Conservation (phyloP, 1,139 yeast genomes). For the Saccharomyces pastorianus region DNA sequence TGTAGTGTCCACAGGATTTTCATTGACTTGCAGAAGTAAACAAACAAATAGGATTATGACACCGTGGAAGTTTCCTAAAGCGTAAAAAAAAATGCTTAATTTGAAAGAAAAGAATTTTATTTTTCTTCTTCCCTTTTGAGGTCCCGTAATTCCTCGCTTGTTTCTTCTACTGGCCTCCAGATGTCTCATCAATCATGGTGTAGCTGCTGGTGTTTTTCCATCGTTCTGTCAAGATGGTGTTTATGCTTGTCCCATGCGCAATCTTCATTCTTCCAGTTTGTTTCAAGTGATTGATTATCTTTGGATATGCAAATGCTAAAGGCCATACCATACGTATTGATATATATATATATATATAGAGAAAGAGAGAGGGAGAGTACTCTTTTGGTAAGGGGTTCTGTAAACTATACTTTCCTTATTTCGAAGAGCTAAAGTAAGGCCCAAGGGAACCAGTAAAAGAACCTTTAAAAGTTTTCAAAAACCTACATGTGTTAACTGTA, state of each 20-base stretch:
- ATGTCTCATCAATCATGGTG: neutral
- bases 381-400: neutral
- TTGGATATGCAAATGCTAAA: neutral
- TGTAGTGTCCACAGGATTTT: neutral
- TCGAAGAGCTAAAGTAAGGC: neutral
- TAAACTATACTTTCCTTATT: neutral
- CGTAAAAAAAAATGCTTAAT: neutral
- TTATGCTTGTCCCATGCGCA: neutral
- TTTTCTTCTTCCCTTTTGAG: neutral
- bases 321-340: neutral
- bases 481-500: neutral
- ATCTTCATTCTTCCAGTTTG: neutral
- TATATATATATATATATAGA: neutral
- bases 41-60: neutral
- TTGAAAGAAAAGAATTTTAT: neutral
- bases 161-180: neutral
- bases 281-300: neutral
- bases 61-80: neutral
- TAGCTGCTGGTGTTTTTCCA: neutral
- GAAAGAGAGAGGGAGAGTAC: neutral
- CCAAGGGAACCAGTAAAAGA: neutral
- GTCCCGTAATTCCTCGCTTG: neutral
- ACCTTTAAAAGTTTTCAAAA: neutral
- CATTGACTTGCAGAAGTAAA: neutral
- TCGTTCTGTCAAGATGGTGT: neutral